Evolutionary conservation across 2,329 filamentous ascomycete species (phyloP).

Genomic region (Colletotrichum tamarilloi): DNA sequence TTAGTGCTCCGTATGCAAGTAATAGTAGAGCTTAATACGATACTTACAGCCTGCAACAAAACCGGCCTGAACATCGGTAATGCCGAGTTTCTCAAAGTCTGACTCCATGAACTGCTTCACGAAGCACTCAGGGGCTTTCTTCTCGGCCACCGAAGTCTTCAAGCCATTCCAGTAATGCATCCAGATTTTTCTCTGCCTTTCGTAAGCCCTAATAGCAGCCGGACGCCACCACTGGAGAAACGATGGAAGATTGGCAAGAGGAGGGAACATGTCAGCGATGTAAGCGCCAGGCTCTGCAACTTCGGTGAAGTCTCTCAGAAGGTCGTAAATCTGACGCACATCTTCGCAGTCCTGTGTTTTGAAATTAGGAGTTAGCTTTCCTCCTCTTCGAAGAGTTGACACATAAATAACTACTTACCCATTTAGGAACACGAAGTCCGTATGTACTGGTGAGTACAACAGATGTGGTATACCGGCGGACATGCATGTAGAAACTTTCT

Average conservation of each 20-base stretch:
- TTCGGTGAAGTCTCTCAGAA: neutral
- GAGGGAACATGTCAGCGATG: neutral
- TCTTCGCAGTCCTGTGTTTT: neutral
- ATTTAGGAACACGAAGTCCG: neutral
- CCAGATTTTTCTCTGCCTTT: neutral
- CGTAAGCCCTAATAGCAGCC: neutral
- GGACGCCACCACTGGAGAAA: neutral
- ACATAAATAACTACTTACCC: neutral
- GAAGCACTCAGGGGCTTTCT: conserved; percentile 7
- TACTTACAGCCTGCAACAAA: neutral
- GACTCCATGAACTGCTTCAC: conserved; percentile 6
- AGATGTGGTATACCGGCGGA: neutral
- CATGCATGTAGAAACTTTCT: neutral
- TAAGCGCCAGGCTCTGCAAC: neutral
- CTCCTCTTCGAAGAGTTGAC: neutral
- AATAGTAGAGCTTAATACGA: neutral
- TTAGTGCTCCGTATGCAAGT: neutral
- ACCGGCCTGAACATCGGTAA: neutral
- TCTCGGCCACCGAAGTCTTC: neutral
- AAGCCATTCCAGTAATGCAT: conserved; percentile 2
- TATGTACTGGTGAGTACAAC: neutral
- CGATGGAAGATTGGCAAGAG: neutral
- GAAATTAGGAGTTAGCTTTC: neutral
- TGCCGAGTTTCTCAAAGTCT: conserved; percentile 12
- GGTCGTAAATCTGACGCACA: neutral